phyloP scores from a whole-genome alignment of 768 basidiomycete species.

The Cyclocybe aegerita region DNA sequence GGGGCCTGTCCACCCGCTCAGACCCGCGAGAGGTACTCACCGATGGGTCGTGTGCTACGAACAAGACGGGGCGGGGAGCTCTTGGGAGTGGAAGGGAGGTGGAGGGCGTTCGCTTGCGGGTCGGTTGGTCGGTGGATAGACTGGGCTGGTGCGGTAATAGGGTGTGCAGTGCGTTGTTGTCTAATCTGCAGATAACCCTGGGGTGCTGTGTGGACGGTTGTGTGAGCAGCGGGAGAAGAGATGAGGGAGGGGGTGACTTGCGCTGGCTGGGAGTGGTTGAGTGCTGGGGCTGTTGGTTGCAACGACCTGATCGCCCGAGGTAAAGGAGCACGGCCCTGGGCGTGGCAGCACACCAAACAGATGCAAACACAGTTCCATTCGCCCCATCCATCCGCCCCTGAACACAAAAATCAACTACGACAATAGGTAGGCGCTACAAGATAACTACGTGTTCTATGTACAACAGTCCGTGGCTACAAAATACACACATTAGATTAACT shows the following conservation, averaged over 20 bases:
- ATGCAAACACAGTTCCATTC: conserved; percentile 24
- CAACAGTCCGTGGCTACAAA: too few species aligned
- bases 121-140: too few species aligned
- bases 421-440: too few species aligned
- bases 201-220: conserved; percentile 5
- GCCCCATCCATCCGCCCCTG: neutral
- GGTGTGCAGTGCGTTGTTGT: conserved; percentile 3
- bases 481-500: too few species aligned
- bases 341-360: conserved; percentile 36
- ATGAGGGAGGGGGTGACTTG: neutral
- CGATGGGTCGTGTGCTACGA: conserved; percentile 1
- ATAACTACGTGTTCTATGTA: too few species aligned
- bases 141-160: neutral
- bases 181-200: conserved; percentile 3
- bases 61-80: neutral
- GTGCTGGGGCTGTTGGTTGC: conserved; percentile 32
- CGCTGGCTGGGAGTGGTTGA: neutral
- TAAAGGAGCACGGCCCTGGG: conserved; percentile 34
- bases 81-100: too few species aligned
- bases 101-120: too few species aligned
- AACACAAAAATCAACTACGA: too few species aligned
- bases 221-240: neutral
- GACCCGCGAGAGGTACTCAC: conserved; percentile 14
- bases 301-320: conserved; percentile 40
- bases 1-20: conserved; percentile 2